Conservation (phyloP, 495 filamentous ascomycete genomes). For the Penicilliopsis zonata region DNA sequence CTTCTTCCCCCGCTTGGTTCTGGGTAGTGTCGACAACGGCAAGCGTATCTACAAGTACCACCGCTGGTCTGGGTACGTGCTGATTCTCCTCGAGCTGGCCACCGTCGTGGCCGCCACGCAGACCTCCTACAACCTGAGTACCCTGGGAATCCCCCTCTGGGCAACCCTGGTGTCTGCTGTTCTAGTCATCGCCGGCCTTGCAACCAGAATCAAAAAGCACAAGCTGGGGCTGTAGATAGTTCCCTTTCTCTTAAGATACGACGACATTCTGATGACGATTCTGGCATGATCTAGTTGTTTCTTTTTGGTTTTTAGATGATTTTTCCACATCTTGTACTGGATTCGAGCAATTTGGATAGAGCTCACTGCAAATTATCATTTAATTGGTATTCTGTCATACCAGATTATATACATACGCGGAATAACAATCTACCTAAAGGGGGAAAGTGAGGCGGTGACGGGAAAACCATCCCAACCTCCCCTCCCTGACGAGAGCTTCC, state of each 20-base stretch:
- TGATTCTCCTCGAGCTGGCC: slow-evolving; percentile 55
- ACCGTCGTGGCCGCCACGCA: slow-evolving; percentile 66
- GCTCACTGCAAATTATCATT: too few species aligned
- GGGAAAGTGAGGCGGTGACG: not conserved
- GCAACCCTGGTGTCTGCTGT: slow-evolving; percentile 47
- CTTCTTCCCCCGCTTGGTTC: slow-evolving; percentile 48
- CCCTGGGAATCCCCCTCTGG: slow-evolving; percentile 62
- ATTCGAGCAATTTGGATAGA: too few species aligned
- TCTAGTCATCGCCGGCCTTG: slow-evolving; percentile 54
- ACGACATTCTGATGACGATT: too few species aligned
- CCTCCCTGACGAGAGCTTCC: not conserved
- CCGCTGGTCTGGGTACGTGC: slow-evolving; percentile 61
- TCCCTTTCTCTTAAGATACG: too few species aligned
- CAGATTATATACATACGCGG: too few species aligned
- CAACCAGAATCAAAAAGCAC: slow-evolving; percentile 66
- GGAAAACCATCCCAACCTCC: not conserved
- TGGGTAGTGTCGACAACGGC: slow-evolving; percentile 67
- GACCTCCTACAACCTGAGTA: slow-evolving; percentile 52
- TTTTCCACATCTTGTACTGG: too few species aligned
- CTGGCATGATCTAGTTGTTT: too few species aligned
- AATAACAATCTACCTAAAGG: not conserved
- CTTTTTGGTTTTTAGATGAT: too few species aligned
- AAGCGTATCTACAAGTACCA: slow-evolving; percentile 86
- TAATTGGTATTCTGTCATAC: too few species aligned
- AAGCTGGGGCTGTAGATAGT: slow-evolving; percentile 59